A percentile compares a stretch with the other conserved stretches of the same genome.
These are phyloP conservation scores for Tetrahymena borealis DNA, from an alignment of 73 alveolate genomes.

Conservation along the genomic window DNA sequence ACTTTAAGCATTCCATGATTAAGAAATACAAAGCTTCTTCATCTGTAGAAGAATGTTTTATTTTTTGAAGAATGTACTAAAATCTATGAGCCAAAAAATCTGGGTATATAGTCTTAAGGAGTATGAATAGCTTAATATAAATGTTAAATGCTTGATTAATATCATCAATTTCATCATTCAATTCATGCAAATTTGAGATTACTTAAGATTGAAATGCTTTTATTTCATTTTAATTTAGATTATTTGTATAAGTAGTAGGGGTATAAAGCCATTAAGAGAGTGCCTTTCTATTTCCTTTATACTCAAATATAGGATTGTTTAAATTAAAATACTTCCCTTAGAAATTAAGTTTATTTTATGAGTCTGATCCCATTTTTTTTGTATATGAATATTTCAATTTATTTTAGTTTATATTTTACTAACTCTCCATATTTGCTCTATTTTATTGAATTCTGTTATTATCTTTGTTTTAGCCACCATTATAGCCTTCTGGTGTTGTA, in stretches of 20 bases:
- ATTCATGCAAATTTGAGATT: background rate
- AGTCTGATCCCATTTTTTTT: too few species aligned
- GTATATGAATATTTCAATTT: too few species aligned
- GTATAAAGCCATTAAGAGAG: background rate
- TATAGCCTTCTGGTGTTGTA: too few species aligned
- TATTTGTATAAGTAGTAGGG: background rate
- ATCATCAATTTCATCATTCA: background rate
- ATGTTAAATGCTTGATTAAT: background rate
- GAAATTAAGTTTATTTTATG: background rate
- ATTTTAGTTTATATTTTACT: too few species aligned
- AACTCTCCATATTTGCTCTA: too few species aligned
- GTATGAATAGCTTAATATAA: background rate
- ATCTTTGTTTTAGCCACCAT: too few species aligned
- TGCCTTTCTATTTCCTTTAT: background rate
- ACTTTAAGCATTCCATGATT: background rate
- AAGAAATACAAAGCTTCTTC: background rate
- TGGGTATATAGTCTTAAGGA: background rate
- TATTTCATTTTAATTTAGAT: background rate
- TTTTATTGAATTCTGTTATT: too few species aligned
- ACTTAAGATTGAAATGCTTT: background rate
- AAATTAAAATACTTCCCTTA: background rate
- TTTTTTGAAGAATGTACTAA: background rate
- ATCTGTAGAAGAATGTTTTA: background rate
- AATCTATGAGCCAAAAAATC: background rate
- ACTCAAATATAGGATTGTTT: background rate